phyloP scores from a whole-genome alignment of 805 yeast species.

The Cyberlindnera amylophila region DNA sequence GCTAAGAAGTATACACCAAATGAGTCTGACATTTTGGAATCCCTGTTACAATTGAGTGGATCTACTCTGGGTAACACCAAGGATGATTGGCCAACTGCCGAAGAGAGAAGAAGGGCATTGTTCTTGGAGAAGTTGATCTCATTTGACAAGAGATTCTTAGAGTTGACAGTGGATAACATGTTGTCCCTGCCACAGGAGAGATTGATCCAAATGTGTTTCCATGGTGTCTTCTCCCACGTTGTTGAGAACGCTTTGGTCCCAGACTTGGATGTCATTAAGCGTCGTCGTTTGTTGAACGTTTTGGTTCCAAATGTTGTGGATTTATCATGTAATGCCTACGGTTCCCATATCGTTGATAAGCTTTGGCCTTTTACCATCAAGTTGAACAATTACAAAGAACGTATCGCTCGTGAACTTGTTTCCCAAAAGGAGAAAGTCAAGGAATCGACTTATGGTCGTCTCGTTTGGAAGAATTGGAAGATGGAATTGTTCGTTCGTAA shows the following conservation, averaged over 20 bases:
- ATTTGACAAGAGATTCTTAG: slow-evolving; percentile 58
- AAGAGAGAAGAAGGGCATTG: slow-evolving; percentile 75
- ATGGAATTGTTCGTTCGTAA: slow-evolving; percentile 75
- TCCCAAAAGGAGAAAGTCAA: slow-evolving; percentile 65
- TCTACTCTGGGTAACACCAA: slow-evolving; percentile 79
- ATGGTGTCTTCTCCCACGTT: slow-evolving; percentile 89
- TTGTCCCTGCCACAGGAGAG: slow-evolving; percentile 57
- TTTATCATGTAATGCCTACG: slow-evolving; percentile 80
- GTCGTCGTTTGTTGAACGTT: slow-evolving; percentile 67
- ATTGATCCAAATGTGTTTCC: slow-evolving; percentile 71
- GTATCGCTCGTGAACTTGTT: slow-evolving; percentile 67
- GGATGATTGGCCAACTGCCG: slow-evolving; percentile 91
- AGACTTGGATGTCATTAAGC: slow-evolving; percentile 45
- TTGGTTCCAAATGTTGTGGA: slow-evolving; percentile 53
- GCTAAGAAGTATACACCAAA: slow-evolving; percentile 42
- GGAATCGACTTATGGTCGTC: slow-evolving; percentile 80
- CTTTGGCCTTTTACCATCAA: slow-evolving; percentile 76
- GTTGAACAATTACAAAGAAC: slow-evolving; percentile 80
- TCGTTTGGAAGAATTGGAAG: slow-evolving; percentile 94
- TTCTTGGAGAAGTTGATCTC: slow-evolving; percentile 70
- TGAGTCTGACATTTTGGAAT: slow-evolving; percentile 52
- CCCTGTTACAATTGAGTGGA: slow-evolving; percentile 55
- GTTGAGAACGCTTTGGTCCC: slow-evolving; percentile 63
- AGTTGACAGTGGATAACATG: slow-evolving; percentile 55
- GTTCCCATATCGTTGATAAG: slow-evolving; percentile 85